A percentile compares a stretch with the other conserved stretches of the same genome.
Evolutionary conservation across 1,139 yeast species (phyloP).

Genomic region (Magnusiomyces suaveolens): DNA sequence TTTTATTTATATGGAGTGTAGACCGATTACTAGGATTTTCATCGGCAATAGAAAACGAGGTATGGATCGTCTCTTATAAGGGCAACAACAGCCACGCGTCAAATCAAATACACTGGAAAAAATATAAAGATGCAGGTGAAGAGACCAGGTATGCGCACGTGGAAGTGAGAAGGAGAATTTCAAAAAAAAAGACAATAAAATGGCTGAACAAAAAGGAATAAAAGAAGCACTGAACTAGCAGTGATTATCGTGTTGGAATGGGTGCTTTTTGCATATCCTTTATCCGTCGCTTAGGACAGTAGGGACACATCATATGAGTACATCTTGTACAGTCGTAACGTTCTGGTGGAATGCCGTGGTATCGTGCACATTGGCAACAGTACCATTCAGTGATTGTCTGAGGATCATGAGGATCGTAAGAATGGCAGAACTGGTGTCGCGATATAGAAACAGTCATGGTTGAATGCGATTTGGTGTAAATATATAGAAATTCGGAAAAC

Average conservation of each 20-base stretch:
- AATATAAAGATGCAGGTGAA: too few species aligned
- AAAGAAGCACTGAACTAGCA: not conserved
- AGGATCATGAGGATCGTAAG: conserved; percentile 26
- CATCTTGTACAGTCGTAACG: conserved; percentile 32
- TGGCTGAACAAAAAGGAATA: not conserved
- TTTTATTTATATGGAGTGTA: not conserved
- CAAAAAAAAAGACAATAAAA: too few species aligned
- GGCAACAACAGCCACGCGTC: too few species aligned
- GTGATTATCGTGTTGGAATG: not conserved
- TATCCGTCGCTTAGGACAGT: conserved; percentile 15
- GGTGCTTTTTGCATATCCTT: conserved; percentile 1
- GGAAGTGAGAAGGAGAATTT: not conserved
- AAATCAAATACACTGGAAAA: too few species aligned
- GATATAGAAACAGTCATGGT: not conserved
- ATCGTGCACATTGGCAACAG: conserved; percentile 33
- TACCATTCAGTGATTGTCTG: conserved; percentile 32
- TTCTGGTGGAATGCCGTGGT: conserved; percentile 29
- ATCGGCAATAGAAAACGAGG: not conserved
- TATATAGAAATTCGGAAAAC: not conserved
- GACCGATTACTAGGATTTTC: not conserved
- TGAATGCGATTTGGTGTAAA: not conserved
- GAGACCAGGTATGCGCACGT: not conserved
- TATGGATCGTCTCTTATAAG: not conserved
- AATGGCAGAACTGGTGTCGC: not conserved
- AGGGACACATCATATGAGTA: conserved; percentile 33